Evolutionary conservation across 2,329 filamentous ascomycete species (phyloP), one percentile per base, ranked within the genome.

Genomic region (Coniochaeta hoffmannii): DNA sequence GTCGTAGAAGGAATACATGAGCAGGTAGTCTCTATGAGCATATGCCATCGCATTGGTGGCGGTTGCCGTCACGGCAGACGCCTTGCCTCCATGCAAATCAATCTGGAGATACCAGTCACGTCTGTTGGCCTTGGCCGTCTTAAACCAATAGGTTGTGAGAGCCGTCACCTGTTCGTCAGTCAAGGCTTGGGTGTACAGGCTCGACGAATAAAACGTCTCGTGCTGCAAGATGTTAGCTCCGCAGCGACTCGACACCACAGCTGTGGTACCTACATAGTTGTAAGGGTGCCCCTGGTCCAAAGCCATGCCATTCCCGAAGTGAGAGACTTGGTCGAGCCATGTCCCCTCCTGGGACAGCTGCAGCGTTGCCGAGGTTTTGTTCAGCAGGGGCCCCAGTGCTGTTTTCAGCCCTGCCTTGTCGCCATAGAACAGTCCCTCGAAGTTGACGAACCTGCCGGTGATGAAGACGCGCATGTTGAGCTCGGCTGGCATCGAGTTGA

Each of bases 1-100:
- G 60, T 79, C 76, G 53, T 75, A 73, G 22, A 51, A 73, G 56
- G 79, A 73, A 15, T 76, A 71, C 57, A 81, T 77, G 31, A 79
- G 70, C 53, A 79, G 70, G 59, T 73, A 73, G 56, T 73, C 70
- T n/a, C 71, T 71, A 58, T 75, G 72, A 7, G 69, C 71, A 50
- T 75, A 76, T 7, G 71, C 65, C 7, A 72, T 69, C 22, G 65
- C 57, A n/a, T 66, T 58, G 14, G 59, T 59, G 12, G 65, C 60
- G 0, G 62, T 61, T 24, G 63, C 61, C 55, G 65, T 61, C 5
- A 76, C 65, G 24, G 68, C 69, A 46, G 72, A 73, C 57, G 68
- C 70, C 49, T 66, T 63, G 31, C 73, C 72, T 54, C 73, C 73
- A 55, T 75, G 71, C 26, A 75, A 54, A 59, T 75, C 73, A 26